Percentiles rank a stretch among this genome's conserved stretches.
Conservation (phyloP, 768 basidiomycete genomes). For the Albatrellus ellisii region DNA sequence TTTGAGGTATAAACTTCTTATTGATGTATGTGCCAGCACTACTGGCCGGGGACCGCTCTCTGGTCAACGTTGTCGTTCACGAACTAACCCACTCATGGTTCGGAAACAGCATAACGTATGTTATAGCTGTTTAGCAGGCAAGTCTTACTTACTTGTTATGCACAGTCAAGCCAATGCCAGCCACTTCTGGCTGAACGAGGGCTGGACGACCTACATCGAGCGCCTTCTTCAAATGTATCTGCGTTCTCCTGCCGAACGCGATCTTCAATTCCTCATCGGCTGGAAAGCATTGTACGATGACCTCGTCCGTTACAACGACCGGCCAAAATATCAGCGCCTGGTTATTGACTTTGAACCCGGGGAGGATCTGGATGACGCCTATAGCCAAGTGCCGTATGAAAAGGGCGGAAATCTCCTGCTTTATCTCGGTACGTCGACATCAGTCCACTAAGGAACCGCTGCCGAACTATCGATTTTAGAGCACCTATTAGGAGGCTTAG, state of each 20-base stretch:
- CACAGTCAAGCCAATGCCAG: conserved; percentile 53
- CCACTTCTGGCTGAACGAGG: conserved; percentile 86
- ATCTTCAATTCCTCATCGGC: conserved; percentile 71
- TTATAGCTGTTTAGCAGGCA: not conserved
- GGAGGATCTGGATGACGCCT: conserved; percentile 71
- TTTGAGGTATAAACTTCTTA: not conserved
- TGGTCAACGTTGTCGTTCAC: conserved; percentile 85
- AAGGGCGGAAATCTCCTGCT: conserved; percentile 86
- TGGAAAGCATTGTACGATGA: conserved; percentile 59
- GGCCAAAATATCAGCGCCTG: conserved; percentile 68
- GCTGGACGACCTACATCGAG: conserved; percentile 92
- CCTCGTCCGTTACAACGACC: conserved; percentile 41
- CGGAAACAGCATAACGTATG: conserved; percentile 78
- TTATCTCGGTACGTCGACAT: conserved; percentile 46
- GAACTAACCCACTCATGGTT: conserved; percentile 85
- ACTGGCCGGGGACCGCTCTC: conserved; percentile 72
- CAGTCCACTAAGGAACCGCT: not conserved
- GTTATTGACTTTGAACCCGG: conserved; percentile 63
- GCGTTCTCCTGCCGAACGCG: conserved; percentile 64
- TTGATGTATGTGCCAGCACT: conserved; percentile 34
- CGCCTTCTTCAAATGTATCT: conserved; percentile 59
- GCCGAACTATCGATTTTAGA: conserved; percentile 26
- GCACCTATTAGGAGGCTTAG: conserved; percentile 63
- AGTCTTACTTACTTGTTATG: not conserved
- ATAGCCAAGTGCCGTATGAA: conserved; percentile 67